These are phyloP conservation scores for Antrodiella citrinella DNA, from an alignment of 768 basidiomycete species.

Conservation along the genomic window DNA sequence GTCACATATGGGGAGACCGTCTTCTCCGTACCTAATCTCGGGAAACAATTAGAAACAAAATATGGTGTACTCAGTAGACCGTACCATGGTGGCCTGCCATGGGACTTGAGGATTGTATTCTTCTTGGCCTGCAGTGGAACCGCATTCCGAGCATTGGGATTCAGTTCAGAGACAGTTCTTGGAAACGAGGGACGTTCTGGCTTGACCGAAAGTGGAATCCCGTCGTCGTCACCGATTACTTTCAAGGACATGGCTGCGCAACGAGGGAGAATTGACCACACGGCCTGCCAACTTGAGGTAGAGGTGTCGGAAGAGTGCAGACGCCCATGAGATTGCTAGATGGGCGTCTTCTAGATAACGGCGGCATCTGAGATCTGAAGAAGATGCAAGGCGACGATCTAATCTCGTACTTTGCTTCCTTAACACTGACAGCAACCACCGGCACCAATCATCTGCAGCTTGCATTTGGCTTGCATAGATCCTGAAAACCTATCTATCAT, in stretches of 20 bases:
- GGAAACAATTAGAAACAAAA: constrained; percentile 4
- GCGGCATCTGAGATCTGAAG: neutral
- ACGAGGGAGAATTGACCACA: too few species aligned
- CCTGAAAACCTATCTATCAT: neutral
- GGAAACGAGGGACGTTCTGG: neutral
- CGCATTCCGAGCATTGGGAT: neutral
- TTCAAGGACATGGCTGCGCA: too few species aligned
- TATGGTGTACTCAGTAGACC: constrained; percentile 2
- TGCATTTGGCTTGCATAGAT: too few species aligned
- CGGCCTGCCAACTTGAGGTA: too few species aligned
- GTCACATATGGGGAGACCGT: constrained; percentile 59
- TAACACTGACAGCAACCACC: too few species aligned
- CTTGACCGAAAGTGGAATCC: neutral
- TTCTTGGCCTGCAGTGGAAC: constrained; percentile 34
- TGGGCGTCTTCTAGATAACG: neutral
- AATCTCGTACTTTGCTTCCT: neutral
- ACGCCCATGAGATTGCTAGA: too few species aligned
- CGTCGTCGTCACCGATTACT: neutral
- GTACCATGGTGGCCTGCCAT: constrained; percentile 82
- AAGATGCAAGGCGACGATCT: neutral
- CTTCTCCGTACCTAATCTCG: constrained; percentile 61
- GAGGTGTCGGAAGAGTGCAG: too few species aligned
- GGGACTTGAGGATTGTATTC: constrained; percentile 74
- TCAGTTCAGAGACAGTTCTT: neutral
- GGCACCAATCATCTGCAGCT: neutral